Percentiles rank a stretch among this genome's conserved stretches.
Evolutionary conservation across 495 filamentous ascomycete species (phyloP).

Genomic region (Aspergillus indologenus): DNA sequence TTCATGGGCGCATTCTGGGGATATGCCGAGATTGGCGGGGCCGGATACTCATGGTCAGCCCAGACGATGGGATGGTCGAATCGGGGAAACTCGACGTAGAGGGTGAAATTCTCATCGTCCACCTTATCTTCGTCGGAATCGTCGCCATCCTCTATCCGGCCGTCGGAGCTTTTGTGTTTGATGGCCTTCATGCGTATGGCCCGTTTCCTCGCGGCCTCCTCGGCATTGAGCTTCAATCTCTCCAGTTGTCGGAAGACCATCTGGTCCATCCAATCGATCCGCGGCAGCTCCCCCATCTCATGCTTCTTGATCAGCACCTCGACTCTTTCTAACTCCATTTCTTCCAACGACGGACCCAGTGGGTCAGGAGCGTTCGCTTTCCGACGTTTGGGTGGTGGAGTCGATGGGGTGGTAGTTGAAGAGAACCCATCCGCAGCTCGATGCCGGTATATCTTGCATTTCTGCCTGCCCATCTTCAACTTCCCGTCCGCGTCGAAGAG

Average conservation of each 20-base stretch:
- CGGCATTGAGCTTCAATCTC: conserved; percentile 62
- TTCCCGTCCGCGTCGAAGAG: conserved; percentile 91
- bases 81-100: conserved; percentile 88
- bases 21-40: conserved; percentile 73
- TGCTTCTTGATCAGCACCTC: conserved; percentile 94
- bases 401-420: conserved; percentile 72
- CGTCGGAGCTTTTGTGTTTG: conserved; percentile 25
- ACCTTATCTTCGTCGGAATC: conserved; percentile 41
- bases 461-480: conserved; percentile 85
- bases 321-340: conserved; percentile 74
- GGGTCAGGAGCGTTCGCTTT: conserved; percentile 43
- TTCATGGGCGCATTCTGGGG: conserved; percentile 58
- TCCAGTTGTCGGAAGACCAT: conserved; percentile 85
- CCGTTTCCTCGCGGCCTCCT: conserved; percentile 40
- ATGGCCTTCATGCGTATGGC: conserved; percentile 28
- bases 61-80: conserved; percentile 97
- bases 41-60: conserved; percentile 85
- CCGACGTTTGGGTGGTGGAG: conserved; percentile 45
- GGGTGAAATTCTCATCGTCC: conserved; percentile 60
- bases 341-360: conserved; percentile 53
- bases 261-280: conserved; percentile 92
- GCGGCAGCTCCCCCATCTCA: conserved; percentile 91
- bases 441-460: conserved; percentile 79
- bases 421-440: conserved; percentile 84
- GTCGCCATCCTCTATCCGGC: conserved; percentile 22